Evolutionary conservation across 78 protist genomes (phyloP).

Genomic region (slime mould (Dictyostelium discoideum)): dicty_2.7 NC_007091.3:986001-986500

Average conservation of each 20-base stretch:
- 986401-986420: slow-evolving; percentile 3
- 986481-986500: slow-evolving; percentile 34
- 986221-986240: neutral
- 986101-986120: neutral
- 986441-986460: slow-evolving; percentile 36
- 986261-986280: too few species aligned
- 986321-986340: neutral
- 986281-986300: neutral
- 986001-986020: neutral
- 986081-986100: neutral
- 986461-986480: slow-evolving; percentile 50
- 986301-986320: neutral
- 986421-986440: slow-evolving; percentile 11
- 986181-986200: neutral
- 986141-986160: slow-evolving; percentile 19
- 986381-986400: neutral
- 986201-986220: neutral
- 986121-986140: neutral
- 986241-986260: neutral
- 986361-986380: neutral
- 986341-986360: slow-evolving; percentile 26
- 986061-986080: neutral
- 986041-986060: slow-evolving; percentile 7
- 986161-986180: neutral
- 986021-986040: slow-evolving; percentile 4